A percentile compares a stretch with the other conserved stretches of the same genome.
These are phyloP conservation scores for Laguncularia racemosa DNA, from an alignment of 345 rosid species.

Conservation along the genomic window DNA sequence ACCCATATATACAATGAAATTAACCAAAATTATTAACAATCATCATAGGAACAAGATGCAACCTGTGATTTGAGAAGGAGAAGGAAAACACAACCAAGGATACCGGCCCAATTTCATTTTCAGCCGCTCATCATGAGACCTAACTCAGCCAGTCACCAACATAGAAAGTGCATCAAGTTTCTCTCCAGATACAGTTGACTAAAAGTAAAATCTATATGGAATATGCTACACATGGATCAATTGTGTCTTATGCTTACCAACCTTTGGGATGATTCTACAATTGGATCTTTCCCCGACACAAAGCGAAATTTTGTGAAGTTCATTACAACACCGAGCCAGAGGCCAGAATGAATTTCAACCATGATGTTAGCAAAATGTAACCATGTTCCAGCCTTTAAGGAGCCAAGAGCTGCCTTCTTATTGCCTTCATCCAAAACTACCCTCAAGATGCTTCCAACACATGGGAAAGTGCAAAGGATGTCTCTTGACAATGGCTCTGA, in stretches of 20 bases:
- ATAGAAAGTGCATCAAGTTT: conserved; percentile 3
- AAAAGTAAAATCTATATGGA: neutral
- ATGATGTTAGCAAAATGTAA: conserved; percentile 40
- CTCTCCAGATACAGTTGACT: conserved; percentile 1
- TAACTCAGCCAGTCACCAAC: conserved; percentile 16
- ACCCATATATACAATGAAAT: too few relatives aligned
- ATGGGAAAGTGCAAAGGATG: conserved; percentile 48
- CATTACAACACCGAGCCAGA: conserved; percentile 55
- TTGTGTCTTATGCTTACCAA: conserved; percentile 9
- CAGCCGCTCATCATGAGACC: conserved; percentile 42
- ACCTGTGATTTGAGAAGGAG: conserved; percentile 69
- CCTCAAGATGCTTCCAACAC: conserved; percentile 66
- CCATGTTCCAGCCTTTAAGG: conserved; percentile 54
- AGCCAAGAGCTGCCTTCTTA: conserved; percentile 24
- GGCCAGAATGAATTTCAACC: conserved; percentile 53
- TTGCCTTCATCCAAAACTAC: conserved; percentile 31
- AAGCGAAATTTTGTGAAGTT: conserved; percentile 36
- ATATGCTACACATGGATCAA: neutral
- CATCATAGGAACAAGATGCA: neutral
- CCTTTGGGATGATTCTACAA: conserved; percentile 43
- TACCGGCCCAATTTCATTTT: conserved; percentile 32
- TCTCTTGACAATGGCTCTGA: conserved; percentile 49
- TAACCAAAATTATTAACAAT: neutral
- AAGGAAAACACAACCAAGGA: conserved; percentile 62
- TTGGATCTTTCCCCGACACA: conserved; percentile 27